A percentile compares a stretch with the other conserved stretches of the same genome.
These are phyloP conservation scores for Cytospora piceae DNA, from an alignment of 2,329 filamentous ascomycete genomes.

Conservation along the genomic window DNA sequence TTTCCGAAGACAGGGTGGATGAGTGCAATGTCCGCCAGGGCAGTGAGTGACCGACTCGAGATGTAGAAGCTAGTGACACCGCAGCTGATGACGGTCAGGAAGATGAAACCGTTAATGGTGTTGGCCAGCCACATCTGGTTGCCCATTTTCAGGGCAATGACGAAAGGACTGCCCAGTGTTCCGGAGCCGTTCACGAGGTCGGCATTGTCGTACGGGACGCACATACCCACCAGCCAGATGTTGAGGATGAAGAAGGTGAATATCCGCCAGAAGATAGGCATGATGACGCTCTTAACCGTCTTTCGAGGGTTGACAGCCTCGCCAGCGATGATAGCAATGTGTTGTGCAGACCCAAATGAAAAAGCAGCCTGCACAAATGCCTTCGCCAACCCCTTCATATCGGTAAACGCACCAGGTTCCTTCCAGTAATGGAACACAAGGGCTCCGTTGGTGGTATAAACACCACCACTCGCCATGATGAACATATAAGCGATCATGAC, in stretches of 20 bases:
- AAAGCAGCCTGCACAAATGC: slow-evolving; percentile 42
- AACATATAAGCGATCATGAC: slow-evolving; percentile 42
- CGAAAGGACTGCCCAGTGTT: slow-evolving; percentile 34
- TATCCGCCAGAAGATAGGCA: slow-evolving; percentile 41
- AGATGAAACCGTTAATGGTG: slow-evolving; percentile 41
- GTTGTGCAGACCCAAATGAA: slow-evolving; percentile 39
- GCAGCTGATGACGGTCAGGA: slow-evolving; percentile 41
- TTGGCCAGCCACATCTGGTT: slow-evolving; percentile 39
- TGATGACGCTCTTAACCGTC: slow-evolving; percentile 39
- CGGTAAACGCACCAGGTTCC: slow-evolving; percentile 37
- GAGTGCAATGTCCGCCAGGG: slow-evolving; percentile 37
- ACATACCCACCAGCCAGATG: slow-evolving; percentile 43
- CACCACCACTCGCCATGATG: slow-evolving; percentile 42
- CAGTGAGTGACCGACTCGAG: slow-evolving; percentile 40
- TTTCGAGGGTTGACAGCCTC: slow-evolving; percentile 38
- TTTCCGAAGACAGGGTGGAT: slow-evolving; percentile 34
- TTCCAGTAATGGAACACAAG: slow-evolving; percentile 41
- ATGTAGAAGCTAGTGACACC: slow-evolving; percentile 42
- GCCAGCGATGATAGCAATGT: slow-evolving; percentile 41
- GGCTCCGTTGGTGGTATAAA: slow-evolving; percentile 38
- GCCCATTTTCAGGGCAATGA: slow-evolving; percentile 34
- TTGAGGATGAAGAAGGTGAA: slow-evolving; percentile 40
- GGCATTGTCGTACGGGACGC: slow-evolving; percentile 38
- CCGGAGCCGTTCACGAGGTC: slow-evolving; percentile 37
- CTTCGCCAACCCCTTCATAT: slow-evolving; percentile 42